A percentile compares a stretch with the other conserved stretches of the same genome.
These are phyloP conservation scores for Dalbergia cultrata DNA, from an alignment of 306 rosid species.

Conservation along the genomic window DNA sequence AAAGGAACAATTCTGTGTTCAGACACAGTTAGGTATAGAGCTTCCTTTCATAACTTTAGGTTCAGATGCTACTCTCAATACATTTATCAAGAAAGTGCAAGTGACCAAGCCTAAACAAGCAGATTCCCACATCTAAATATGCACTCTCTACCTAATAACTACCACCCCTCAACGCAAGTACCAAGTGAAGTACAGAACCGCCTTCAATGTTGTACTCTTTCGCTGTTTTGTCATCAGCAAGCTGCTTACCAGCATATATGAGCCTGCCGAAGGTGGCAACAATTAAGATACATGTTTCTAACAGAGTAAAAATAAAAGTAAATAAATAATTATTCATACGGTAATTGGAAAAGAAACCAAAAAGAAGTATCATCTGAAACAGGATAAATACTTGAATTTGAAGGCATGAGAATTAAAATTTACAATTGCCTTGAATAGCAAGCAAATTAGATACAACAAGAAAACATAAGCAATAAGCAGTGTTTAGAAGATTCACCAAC, in stretches of 20 bases:
- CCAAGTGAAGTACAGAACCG: constrained; percentile 95
- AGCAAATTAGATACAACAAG: constrained; percentile 8
- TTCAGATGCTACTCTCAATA: constrained; percentile 45
- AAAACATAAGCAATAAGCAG: constrained; percentile 14
- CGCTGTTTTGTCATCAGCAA: constrained; percentile 97
- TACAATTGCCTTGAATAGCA: neutral
- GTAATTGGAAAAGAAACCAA: neutral
- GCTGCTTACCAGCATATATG: constrained; percentile 98
- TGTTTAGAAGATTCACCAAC: too few species aligned
- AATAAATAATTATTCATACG: neutral
- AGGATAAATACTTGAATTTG: neutral
- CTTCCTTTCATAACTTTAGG: constrained; percentile 33
- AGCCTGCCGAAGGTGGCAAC: constrained; percentile 66
- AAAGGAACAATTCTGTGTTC: constrained; percentile 29
- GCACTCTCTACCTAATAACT: constrained; percentile 36
- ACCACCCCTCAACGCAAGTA: constrained; percentile 96
- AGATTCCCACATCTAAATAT: neutral
- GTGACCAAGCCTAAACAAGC: neutral
- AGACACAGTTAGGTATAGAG: constrained; percentile 15
- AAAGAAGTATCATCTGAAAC: constrained; percentile 11
- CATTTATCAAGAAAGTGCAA: constrained; percentile 44
- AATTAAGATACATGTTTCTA: constrained; percentile 36
- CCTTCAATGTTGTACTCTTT: constrained; percentile 98
- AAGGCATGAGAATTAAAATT: neutral
- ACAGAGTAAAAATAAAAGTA: neutral